Base-by-base conservation (phyloP, 495 filamentous ascomycete genomes). In the Trichoderma orchidacearum region DNA sequence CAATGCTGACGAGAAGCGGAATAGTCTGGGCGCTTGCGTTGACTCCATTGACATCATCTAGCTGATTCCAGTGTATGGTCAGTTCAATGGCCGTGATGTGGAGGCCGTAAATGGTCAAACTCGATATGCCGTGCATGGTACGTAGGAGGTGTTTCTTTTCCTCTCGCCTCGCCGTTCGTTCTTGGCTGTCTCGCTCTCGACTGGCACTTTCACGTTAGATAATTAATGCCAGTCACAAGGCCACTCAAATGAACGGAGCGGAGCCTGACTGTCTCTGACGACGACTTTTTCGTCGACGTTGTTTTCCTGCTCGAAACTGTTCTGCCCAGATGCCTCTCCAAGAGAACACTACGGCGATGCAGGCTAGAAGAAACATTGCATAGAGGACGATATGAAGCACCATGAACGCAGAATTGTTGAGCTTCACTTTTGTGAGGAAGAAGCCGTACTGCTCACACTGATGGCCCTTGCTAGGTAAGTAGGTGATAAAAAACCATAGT, bases 81-180 rank as follows among this genome's bases (percentile, higher is more conserved):
- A 56, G 29, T 38, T 56, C 55, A 29, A 56, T 45, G 17, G 55
- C 55, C 21, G 55, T 29, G 9, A 36, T 50, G 38, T 48, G 55
- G 23, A 56, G 29, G 9, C 34, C 23, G 1, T 21, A 38, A 5
- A 56, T 38, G 25, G 27, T 17, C 11, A 50, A 2, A 27, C 50
- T 56, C 11, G 30, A 30, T 17, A 56, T 31, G 21, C 32, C 34
- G 13, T 34, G 31, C 23, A 55, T 48, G 41, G 41, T 48, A 9
- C 41, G 41, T 11, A 48, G 41, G 8, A 48, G 21, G 12, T 48
- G 8, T 25, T 25, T 27, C 11, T 27, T 18, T 7, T 48, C 21
- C 7, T 27, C 21, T 5, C 41, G 41, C 15, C 21, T 27, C 27
- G 21, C 41, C 5, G 13, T 48, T 7, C 41, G 41, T 27, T 27